Evolutionary conservation across 2,329 filamentous ascomycete species (phyloP), one percentile per base, ranked within the genome.

Genomic region (Tolypocladium sp.): DNA sequence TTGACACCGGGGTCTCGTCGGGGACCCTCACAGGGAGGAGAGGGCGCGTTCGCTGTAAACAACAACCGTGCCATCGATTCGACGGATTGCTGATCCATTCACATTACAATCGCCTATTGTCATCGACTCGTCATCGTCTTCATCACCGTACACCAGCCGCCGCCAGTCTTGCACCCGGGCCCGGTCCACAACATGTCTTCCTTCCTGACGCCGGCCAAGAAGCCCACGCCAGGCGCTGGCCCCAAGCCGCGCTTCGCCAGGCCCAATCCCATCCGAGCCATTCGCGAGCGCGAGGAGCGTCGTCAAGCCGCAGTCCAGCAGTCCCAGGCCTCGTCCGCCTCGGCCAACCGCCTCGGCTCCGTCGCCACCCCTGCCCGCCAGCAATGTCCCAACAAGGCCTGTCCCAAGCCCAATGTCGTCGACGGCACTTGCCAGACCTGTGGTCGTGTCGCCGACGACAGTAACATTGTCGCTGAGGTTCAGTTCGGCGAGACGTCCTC

Each of bases 381-480:
- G 49, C 76, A 76, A 63, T 87, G 83, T 70, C 82, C 82, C 15
- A 87, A 86, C 68, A 81, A 83, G 61, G 74, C 76, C 55, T 88
- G 85, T 70, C 76, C 77, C n/a, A 82, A 81, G 57, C 83, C 84
- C 20, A 81, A 85, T 58, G 81, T 88, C 56, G 77, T 82, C 57
- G 84, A 87, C 65, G 85, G 85, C 42, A 82, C 90, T 65, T 97
- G 94, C 75, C 84, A 86, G 62, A 88, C 85, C 54, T 97, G 94
- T 73, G 93, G 92, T 81, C 87, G 85, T 61, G 85, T 96, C 64
- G 84, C 93, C 59, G 88, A 90, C 66, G 89, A 95, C 69, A 87
- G 86, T 70, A 92, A 95, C 69, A 96, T 97, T 63, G 92, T 97
- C 60, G 85, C 91, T 55, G 94, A 99, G 72, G 85, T 97, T 62